These are phyloP conservation scores for Backusella luteola DNA, from an alignment of 192 early-diverging fungal species.

Conservation along the genomic window DNA sequence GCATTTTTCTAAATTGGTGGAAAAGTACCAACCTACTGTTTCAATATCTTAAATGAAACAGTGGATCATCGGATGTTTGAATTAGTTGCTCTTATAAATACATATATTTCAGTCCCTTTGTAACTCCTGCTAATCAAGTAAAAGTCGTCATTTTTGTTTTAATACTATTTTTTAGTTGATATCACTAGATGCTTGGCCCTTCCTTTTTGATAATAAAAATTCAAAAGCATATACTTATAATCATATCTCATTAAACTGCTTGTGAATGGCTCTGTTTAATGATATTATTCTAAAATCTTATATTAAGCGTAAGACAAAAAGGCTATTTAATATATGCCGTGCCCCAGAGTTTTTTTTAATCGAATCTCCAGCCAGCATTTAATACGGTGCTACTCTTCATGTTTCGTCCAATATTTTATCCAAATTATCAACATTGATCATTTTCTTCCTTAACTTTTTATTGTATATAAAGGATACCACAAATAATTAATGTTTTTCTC, in stretches of 20 bases:
- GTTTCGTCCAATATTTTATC: neutral
- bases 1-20: constrained; percentile 9
- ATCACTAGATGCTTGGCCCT: neutral
- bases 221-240: neutral
- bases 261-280: neutral
- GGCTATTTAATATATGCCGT: neutral
- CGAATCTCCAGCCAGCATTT: neutral
- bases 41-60: constrained; percentile 1
- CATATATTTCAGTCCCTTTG: neutral
- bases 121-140: neutral
- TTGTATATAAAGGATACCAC: neutral
- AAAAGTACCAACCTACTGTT: neutral
- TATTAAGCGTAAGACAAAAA: neutral
- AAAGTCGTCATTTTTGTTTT: neutral
- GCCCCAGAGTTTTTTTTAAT: neutral
- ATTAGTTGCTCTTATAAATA: neutral
- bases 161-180: neutral
- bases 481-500: neutral
- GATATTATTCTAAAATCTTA: neutral
- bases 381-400: neutral
- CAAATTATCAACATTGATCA: neutral
- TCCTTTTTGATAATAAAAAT: neutral
- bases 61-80: neutral
- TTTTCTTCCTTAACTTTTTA: neutral
- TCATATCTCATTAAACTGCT: neutral